Conservation (phyloP, 495 filamentous ascomycete species). For the Ramalina peruviana region DNA sequence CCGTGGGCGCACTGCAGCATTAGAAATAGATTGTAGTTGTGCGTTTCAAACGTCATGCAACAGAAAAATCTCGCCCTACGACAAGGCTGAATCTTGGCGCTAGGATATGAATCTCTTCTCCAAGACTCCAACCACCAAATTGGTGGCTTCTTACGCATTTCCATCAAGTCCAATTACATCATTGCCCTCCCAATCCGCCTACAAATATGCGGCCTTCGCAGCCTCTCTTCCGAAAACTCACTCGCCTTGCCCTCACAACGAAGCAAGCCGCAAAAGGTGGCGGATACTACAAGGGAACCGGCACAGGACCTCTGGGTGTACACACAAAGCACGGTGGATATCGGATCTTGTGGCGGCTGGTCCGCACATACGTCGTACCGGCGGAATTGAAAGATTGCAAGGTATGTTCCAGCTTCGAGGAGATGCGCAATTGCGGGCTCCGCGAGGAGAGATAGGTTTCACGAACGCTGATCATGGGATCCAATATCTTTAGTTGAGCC, state of each 20-base stretch:
- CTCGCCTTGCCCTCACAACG: slow-evolving; percentile 66
- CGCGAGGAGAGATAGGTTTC: not conserved
- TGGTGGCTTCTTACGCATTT: not conserved
- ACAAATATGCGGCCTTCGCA: slow-evolving; percentile 44
- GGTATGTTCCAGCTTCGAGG: slow-evolving; percentile 30
- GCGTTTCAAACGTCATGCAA: slow-evolving; percentile 1
- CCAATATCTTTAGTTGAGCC: slow-evolving; percentile 49
- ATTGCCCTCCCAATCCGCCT: not conserved
- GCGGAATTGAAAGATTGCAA: slow-evolving; percentile 51
- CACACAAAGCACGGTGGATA: slow-evolving; percentile 82
- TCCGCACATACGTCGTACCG: slow-evolving; percentile 80
- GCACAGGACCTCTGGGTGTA: slow-evolving; percentile 70
- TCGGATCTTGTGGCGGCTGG: slow-evolving; percentile 67
- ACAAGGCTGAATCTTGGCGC: slow-evolving; percentile 8
- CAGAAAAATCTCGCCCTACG: slow-evolving; percentile 1
- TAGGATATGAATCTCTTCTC: not conserved
- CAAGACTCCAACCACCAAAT: not conserved
- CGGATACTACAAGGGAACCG: slow-evolving; percentile 95
- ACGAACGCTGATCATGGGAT: not conserved
- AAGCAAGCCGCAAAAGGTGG: slow-evolving; percentile 64
- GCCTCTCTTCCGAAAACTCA: slow-evolving; percentile 48
- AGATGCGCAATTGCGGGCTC: not conserved
- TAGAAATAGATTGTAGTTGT: not conserved
- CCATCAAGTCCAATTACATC: not conserved
- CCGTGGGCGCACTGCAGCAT: not conserved